A percentile compares a stretch with the other conserved stretches of the same genome.
These are phyloP conservation scores for Chrysoporthe cubensis DNA, from an alignment of 2,329 filamentous ascomycete species.

Conservation along the genomic window DNA sequence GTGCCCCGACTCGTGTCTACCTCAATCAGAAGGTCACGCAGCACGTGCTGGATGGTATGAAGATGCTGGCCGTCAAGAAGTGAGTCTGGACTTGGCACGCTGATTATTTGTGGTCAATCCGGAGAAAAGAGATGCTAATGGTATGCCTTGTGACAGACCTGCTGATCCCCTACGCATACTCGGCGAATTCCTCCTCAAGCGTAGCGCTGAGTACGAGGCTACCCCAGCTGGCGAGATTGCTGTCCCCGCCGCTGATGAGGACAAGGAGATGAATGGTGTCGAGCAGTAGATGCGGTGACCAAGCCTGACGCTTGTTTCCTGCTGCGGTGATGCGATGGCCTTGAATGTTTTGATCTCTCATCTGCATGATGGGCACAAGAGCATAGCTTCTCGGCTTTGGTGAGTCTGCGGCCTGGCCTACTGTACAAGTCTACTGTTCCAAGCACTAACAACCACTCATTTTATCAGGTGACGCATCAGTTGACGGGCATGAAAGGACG, in stretches of 20 bases:
- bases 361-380: background rate
- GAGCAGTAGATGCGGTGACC: slow-evolving; percentile 8
- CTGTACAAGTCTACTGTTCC: background rate
- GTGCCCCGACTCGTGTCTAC: slow-evolving; percentile 71
- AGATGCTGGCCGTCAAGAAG: slow-evolving; percentile 71
- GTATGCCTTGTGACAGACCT: slow-evolving; percentile 50
- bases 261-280: slow-evolving; percentile 18
- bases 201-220: slow-evolving; percentile 66
- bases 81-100: slow-evolving; percentile 47
- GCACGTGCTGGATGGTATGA: slow-evolving; percentile 74
- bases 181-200: slow-evolving; percentile 72
- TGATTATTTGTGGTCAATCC: background rate
- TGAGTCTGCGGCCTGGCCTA: background rate
- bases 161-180: slow-evolving; percentile 69
- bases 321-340: background rate
- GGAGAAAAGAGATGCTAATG: slow-evolving; percentile 11
- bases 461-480: background rate
- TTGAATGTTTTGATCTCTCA: background rate
- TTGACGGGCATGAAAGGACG: background rate
- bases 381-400: background rate
- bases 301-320: background rate
- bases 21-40: slow-evolving; percentile 73
- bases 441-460: background rate
- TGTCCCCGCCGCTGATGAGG: slow-evolving; percentile 8
- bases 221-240: slow-evolving; percentile 6